phyloP scores from a whole-genome alignment of 2,329 filamentous ascomycete genomes.

The Trematosphaeria pertusa region DNA sequence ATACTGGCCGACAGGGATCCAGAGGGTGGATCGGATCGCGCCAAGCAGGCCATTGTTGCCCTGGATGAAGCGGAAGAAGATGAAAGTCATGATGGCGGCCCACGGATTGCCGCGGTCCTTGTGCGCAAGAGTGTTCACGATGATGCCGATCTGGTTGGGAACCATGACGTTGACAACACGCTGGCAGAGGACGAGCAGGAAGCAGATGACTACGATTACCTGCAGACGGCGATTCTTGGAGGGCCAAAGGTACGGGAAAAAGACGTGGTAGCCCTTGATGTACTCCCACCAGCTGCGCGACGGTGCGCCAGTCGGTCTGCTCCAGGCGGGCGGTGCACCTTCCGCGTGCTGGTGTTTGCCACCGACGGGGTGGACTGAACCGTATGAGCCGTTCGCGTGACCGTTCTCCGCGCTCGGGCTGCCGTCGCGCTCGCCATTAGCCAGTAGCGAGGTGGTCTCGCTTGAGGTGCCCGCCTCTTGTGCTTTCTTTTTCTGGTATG shows the following conservation, averaged over 20 bases:
- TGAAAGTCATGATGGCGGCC: conserved; percentile 76
- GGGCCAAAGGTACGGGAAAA: conserved; percentile 97
- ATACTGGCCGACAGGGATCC: conserved; percentile 97
- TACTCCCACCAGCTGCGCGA: conserved; percentile 97
- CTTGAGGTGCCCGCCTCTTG: conserved; percentile 44
- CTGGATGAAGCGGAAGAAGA: conserved; percentile 81
- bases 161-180: conserved; percentile 86
- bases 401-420: conserved; percentile 52
- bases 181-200: conserved; percentile 79
- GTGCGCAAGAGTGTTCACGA: conserved; percentile 76
- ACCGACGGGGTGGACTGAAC: conserved; percentile 53
- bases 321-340: conserved; percentile 80
- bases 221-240: conserved; percentile 79
- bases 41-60: conserved; percentile 88
- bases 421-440: conserved; percentile 53
- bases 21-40: conserved; percentile 80
- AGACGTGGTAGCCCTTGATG: conserved; percentile 86
- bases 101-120: conserved; percentile 67
- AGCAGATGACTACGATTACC: conserved; percentile 80
- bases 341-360: conserved; percentile 55
- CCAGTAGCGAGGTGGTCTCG: conserved; percentile 71
- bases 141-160: conserved; percentile 77
- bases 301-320: conserved; percentile 83
- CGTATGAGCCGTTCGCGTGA: conserved; percentile 62
- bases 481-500: conserved; percentile 20